phyloP scores from a whole-genome alignment of 495 filamentous ascomycete genomes.

The Letharia lupina region DNA sequence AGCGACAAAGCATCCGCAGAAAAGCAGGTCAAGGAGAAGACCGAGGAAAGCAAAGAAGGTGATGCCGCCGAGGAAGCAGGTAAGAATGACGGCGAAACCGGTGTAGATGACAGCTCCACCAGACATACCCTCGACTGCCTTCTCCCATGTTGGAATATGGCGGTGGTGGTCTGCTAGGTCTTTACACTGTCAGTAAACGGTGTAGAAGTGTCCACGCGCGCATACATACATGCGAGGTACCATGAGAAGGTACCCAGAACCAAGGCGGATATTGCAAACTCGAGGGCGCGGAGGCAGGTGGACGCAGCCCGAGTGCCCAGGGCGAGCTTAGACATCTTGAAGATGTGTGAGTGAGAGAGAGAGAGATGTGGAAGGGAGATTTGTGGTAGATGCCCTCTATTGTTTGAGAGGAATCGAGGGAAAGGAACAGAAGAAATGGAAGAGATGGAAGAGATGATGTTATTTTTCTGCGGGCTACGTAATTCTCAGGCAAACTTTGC shows the following conservation, averaged over 20 bases:
- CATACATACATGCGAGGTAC: slow-evolving; percentile 46
- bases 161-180: slow-evolving; percentile 49
- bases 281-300: slow-evolving; percentile 56
- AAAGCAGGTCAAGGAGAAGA: slow-evolving; percentile 64
- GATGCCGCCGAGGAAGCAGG: slow-evolving; percentile 71
- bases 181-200: slow-evolving; percentile 31
- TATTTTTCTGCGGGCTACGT: not conserved
- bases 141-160: slow-evolving; percentile 52
- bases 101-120: slow-evolving; percentile 67
- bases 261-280: slow-evolving; percentile 61
- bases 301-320: slow-evolving; percentile 54
- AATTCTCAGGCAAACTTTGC: not conserved
- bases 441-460: not conserved
- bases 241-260: slow-evolving; percentile 78
- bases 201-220: slow-evolving; percentile 37
- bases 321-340: slow-evolving; percentile 41
- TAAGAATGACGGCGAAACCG: slow-evolving; percentile 57
- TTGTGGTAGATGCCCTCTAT: not conserved
- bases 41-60: slow-evolving; percentile 72
- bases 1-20: slow-evolving; percentile 78
- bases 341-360: not conserved
- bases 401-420: not conserved
- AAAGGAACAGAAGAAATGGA: not conserved
- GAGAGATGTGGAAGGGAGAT: no score
- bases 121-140: slow-evolving; percentile 74